Conservation (phyloP, 1,284 basidiomycete species). For the Marasmius sp. region DNA sequence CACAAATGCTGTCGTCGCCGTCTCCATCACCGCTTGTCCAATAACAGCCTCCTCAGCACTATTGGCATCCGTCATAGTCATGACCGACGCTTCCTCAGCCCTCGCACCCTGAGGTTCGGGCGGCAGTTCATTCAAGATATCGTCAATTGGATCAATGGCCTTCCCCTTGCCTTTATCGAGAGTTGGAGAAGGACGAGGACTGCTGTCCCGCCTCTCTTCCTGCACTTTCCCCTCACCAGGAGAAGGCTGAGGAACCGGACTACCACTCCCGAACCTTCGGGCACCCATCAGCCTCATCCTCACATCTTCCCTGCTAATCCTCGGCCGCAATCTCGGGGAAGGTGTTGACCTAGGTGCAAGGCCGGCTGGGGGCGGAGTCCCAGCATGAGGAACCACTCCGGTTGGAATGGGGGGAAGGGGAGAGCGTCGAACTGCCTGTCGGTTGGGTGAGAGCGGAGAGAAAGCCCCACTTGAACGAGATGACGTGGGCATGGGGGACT, state of each 20-base stretch:
- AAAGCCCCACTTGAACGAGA: conserved; percentile 1
- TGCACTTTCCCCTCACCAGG: background rate
- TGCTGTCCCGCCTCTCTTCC: background rate
- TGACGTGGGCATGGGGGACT: background rate
- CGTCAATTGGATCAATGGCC: conserved; percentile 19
- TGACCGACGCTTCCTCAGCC: conserved; percentile 27
- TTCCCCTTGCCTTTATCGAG: background rate
- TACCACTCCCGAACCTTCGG: conserved; percentile 39
- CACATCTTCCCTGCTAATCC: conserved; percentile 55
- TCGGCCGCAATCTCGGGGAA: conserved; percentile 27
- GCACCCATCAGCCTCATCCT: conserved; percentile 46
- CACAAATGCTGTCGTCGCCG: conserved; percentile 36
- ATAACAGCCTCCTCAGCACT: conserved; percentile 48
- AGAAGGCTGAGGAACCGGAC: conserved; percentile 14
- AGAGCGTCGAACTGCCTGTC: background rate
- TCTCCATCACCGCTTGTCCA: conserved; percentile 19
- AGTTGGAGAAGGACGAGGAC: background rate
- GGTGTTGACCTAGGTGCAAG: background rate
- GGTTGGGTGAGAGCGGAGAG: background rate
- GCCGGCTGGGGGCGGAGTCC: background rate
- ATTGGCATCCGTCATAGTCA: conserved; percentile 38
- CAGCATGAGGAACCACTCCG: background rate
- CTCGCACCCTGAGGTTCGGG: conserved; percentile 12
- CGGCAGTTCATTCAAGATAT: conserved; percentile 28
- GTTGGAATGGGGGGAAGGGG: conserved; percentile 6